Conservation (phyloP, 768 basidiomycete genomes). For the Dioszegia hungarica region DNA sequence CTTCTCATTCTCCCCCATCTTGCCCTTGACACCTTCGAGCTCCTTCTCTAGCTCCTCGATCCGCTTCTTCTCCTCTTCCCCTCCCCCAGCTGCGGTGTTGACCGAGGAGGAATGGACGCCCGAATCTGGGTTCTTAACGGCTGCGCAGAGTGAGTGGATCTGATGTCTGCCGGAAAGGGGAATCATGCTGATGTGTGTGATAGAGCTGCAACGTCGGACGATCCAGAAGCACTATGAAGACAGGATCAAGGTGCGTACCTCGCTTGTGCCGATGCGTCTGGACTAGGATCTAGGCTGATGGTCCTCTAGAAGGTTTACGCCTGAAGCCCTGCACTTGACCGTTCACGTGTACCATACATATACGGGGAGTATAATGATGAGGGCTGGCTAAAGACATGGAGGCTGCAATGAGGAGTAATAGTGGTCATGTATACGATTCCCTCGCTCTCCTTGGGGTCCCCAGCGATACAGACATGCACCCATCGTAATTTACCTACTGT, state of each 20-base stretch:
- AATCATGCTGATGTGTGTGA: conserved; percentile 1
- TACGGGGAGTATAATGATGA: too few relatives aligned
- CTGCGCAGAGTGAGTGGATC: conserved; percentile 64
- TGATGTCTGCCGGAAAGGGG: neutral
- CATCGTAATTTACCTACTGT: too few relatives aligned
- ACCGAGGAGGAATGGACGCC: conserved; percentile 88
- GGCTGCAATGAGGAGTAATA: too few relatives aligned
- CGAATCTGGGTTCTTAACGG: conserved; percentile 79
- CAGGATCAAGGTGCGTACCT: conserved; percentile 45
- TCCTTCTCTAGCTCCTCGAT: conserved; percentile 43
- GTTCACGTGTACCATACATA: too few relatives aligned
- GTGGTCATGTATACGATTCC: too few relatives aligned
- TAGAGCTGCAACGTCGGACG: conserved; percentile 68
- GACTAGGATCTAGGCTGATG: neutral
- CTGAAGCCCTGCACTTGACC: neutral
- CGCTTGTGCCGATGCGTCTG: neutral
- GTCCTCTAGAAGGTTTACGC: neutral
- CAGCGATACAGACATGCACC: too few relatives aligned
- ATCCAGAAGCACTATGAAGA: conserved; percentile 60
- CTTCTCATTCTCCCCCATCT: conserved; percentile 78
- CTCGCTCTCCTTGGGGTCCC: too few relatives aligned
- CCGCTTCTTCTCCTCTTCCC: conserved; percentile 17
- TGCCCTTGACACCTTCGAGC: conserved; percentile 58
- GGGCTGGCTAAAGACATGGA: too few relatives aligned
- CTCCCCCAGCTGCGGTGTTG: conserved; percentile 56